These are phyloP conservation scores for fission yeast (Schizosaccharomyces pombe) DNA, from an alignment of 805 yeast species.

Conservation along the genomic window DNA sequence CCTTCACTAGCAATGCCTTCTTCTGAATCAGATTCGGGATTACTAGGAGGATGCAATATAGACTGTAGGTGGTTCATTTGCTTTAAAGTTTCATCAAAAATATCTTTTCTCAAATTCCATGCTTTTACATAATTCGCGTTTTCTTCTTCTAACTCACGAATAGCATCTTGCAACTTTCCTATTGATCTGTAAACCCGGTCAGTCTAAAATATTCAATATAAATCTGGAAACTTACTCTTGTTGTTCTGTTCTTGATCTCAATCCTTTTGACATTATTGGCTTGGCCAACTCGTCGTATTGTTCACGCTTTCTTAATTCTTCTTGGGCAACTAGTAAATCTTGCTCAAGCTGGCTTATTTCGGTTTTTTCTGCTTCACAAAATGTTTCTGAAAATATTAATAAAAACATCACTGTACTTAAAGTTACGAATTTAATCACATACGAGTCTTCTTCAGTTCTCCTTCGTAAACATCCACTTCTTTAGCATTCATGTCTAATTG, in stretches of 20 bases:
- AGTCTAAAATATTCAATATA: not conserved
- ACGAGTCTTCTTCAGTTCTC: not conserved
- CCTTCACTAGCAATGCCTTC: not conserved
- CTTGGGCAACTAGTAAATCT: not conserved
- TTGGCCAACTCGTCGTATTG: not conserved
- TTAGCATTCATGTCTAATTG: not conserved
- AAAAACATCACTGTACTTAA: not conserved
- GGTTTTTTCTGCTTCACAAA: not conserved
- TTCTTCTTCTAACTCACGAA: not conserved
- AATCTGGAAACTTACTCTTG: not conserved
- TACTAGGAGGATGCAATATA: not conserved
- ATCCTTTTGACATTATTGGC: not conserved
- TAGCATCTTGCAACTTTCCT: not conserved
- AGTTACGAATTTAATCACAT: not conserved
- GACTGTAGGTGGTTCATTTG: not conserved
- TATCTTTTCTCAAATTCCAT: not conserved
- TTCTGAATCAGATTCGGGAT: not conserved
- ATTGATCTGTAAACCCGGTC: not conserved
- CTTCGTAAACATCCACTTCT: not conserved
- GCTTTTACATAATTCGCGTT: not conserved
- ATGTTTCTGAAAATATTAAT: not conserved
- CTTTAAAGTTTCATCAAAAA: not conserved
- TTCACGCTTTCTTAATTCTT: not conserved
- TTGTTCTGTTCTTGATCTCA: not conserved
- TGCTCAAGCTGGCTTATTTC: not conserved